Evolutionary conservation across 352 stramenopile genomes (phyloP), one percentile per base, ranked within the genome.

Genomic region (Phytopythium aichiense): DNA sequence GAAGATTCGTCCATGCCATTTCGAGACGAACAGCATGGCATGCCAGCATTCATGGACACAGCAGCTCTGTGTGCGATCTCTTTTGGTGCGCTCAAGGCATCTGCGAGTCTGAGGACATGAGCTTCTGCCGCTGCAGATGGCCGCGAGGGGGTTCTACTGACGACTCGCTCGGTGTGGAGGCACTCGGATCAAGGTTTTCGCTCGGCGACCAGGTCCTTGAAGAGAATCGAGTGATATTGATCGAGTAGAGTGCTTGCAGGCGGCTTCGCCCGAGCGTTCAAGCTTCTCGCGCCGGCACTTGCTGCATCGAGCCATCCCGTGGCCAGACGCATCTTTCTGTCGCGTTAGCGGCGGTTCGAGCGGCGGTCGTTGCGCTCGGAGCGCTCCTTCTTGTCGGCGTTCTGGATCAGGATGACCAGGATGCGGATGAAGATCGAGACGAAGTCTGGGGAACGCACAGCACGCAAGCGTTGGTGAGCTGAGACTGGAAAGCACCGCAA

Each of bases 401-500:
- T 89, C 46, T 77, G 56, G 20, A 90, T 57, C 13, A 94, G 67
- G 64, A 94, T 87, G 61, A 87, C 72, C 58, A 88, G 64, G 28
- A 94, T 77, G 69, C 84, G 81, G 40, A 91, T 73, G 52, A 94
- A 94, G 61, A 94, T 88, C 56, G 68, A 81, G 33, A 89, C 72
- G 15, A 92, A 84, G 67, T 94, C 84, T 46, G 11, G 35, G 4
- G 4, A 18, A 16, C 42, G 13, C 18, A 38, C 9, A 58, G 35
- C 3, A 57, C 18, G 50, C 49, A 42, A 43, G 20, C 1, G 18
- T 45, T 31, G n/a, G 31, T 23, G 7, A 58, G 11, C 4, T 46
- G 9, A 16, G 22, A 23, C 8, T 18, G 5, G 9, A 33, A 1
- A 48, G 9, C 25, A 31, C 20, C 5, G 6, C 4, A 28, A 43